Conservation (phyloP, 768 basidiomycete genomes). For the Hirschioporus abietinus region DNA sequence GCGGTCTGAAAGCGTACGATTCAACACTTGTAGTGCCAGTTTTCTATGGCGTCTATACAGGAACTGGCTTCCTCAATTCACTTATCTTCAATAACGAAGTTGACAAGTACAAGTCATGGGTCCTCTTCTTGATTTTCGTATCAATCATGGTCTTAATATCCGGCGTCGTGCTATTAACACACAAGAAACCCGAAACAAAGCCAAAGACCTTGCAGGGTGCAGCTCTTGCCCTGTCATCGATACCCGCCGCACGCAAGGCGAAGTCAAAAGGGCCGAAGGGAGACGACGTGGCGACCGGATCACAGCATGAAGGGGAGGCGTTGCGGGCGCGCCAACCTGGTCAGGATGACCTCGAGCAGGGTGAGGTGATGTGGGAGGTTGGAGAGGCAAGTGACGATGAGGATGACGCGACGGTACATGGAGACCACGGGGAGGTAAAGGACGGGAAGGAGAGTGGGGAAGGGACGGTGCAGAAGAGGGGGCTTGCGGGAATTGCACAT, state of each 20-base stretch:
- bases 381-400: conserved; percentile 72
- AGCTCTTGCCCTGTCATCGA: conserved; percentile 20
- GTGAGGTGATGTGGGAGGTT: conserved; percentile 60
- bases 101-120: conserved; percentile 83
- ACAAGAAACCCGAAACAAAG: conserved; percentile 76
- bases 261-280: conserved; percentile 12
- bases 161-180: conserved; percentile 89
- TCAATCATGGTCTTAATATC: conserved; percentile 84
- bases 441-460: conserved; percentile 17
- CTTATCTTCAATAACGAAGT: conserved; percentile 84
- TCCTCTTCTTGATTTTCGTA: conserved; percentile 79
- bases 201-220: conserved; percentile 23
- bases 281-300: conserved; percentile 15
- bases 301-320: conserved; percentile 36
- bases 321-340: conserved; percentile 25
- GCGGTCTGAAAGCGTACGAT: conserved; percentile 85
- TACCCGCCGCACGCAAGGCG: conserved; percentile 20
- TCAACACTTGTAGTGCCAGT: conserved; percentile 90
- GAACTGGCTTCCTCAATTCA: conserved; percentile 69
- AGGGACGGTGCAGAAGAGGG: conserved; percentile 8
- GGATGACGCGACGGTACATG: conserved; percentile 24
- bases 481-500: conserved; percentile 17
- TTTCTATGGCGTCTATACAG: conserved; percentile 91
- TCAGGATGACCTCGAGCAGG: conserved; percentile 30
- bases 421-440: conserved; percentile 23